Base-by-base conservation (phyloP, 2,329 filamentous ascomycete species). In the Fusarium azukiicola region DNA sequence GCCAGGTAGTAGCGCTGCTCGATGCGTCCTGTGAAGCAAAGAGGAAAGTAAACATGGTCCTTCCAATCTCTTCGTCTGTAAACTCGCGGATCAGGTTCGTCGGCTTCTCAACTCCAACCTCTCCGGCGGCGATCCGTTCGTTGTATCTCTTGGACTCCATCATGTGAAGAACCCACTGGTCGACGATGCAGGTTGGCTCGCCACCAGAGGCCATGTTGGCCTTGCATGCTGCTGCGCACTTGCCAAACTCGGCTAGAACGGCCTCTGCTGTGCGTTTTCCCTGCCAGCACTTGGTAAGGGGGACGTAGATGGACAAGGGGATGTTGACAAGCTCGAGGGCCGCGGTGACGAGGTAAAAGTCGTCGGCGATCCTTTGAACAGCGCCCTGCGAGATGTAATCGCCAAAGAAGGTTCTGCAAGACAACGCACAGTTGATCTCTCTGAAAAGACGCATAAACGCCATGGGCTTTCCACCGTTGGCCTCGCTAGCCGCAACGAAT, bases 321-420 rank as follows among this genome's bases (percentile, higher is more conserved):
- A 97, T 93, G 87, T 97, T 97, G 88, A 97, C 96, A 32, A 97
- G 91, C 85, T 97, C 96, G 56, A 97, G 91, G 1, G 96, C 95
- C 32, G 94, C 95, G 8, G 96, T 97, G 81, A 96, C 95, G 74
- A 94, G 90, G 86, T 96, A 97, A 86, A 96, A 97, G 86, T 97
- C 95, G 83, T 96, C 93, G 23, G 95, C 94, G 73, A 97, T 96
- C 85, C 92, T 94, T 89, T 96, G 94, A 73, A 97, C 92, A 8
- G 93, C 91, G 74, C 93, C 92, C 56, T 96, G 92, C 13, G 93
- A 93, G 86, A 96, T 96, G 88, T 97, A 97, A 87, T 96, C 92
- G 36, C 96, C 96, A 63, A 96, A 95, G 83, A 97, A 97, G 13
- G 96, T 97, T 64, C 95, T 92, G 88, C 95, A 96, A 12, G 95